Evolutionary conservation across 768 basidiomycete species (phyloP).

Genomic region (Naganishia antarctica): DNA sequence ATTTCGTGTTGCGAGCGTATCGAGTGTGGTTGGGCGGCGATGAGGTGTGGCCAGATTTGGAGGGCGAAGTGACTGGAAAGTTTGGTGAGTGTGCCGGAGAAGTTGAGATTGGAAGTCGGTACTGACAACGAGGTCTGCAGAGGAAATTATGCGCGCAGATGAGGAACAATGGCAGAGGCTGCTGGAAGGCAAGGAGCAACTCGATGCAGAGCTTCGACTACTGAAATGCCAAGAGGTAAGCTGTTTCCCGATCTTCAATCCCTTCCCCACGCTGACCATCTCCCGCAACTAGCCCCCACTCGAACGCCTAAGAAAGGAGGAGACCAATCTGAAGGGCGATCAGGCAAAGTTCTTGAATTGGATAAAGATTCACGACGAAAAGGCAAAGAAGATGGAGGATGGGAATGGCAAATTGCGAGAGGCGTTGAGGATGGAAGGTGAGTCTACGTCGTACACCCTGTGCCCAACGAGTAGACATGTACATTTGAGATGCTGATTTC

Average conservation of each 20-base stretch:
- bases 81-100: slow-evolving; percentile 60
- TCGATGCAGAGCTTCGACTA: slow-evolving; percentile 29
- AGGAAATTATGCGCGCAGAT: slow-evolving; percentile 24
- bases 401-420: slow-evolving; percentile 61
- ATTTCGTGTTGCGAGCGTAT: slow-evolving; percentile 15
- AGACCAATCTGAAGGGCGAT: slow-evolving; percentile 62
- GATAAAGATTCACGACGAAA: slow-evolving; percentile 50
- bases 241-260: background rate
- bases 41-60: slow-evolving; percentile 68
- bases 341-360: slow-evolving; percentile 46
- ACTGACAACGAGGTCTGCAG: background rate
- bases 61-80: slow-evolving; percentile 51
- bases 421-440: slow-evolving; percentile 38
- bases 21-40: slow-evolving; percentile 41
- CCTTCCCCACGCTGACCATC: too few species aligned
- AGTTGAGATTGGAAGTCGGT: background rate
- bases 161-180: slow-evolving; percentile 21
- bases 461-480: too few species aligned
- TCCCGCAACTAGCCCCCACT: slow-evolving; percentile 39
- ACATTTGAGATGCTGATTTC: slow-evolving; percentile 29
- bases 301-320: slow-evolving; percentile 51
- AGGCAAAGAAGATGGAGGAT: slow-evolving; percentile 64
- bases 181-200: slow-evolving; percentile 29
- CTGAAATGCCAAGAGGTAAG: slow-evolving; percentile 44
- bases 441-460: slow-evolving; percentile 1